These are phyloP conservation scores for Diaporthe sp. DNA, from an alignment of 2,329 filamentous ascomycete genomes.

Conservation along the genomic window DNA sequence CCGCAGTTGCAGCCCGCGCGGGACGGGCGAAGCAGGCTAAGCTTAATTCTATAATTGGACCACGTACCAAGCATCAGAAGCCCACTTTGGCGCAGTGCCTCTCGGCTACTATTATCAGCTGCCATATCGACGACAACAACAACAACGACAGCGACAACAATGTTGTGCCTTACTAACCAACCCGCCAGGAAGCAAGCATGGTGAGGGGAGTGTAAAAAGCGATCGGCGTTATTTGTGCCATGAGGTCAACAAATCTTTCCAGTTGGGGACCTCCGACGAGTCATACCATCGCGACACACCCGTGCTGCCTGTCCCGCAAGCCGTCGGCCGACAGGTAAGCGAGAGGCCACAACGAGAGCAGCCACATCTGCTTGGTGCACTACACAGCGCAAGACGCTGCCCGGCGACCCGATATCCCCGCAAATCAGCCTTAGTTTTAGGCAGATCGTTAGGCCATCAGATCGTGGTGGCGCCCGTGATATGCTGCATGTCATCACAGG, in stretches of 20 bases:
- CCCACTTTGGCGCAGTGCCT: background rate
- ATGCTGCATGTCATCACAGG: conserved; percentile 11
- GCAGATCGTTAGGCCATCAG: background rate
- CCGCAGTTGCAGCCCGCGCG: conserved; percentile 6
- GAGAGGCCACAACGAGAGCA: background rate
- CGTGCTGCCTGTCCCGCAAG: conserved; percentile 5
- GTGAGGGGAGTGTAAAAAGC: background rate
- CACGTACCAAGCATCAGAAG: background rate
- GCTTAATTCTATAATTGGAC: conserved; percentile 30
- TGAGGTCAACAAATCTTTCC: background rate
- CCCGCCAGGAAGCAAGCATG: background rate
- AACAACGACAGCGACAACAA: no score
- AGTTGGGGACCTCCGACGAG: conserved; percentile 20
- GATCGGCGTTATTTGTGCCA: background rate
- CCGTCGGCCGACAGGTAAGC: conserved; percentile 1
- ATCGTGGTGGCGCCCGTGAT: background rate
- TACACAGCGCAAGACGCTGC: background rate
- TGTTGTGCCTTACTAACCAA: background rate
- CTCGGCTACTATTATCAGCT: conserved; percentile 2
- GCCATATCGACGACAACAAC: background rate
- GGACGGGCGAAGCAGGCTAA: conserved; percentile 4
- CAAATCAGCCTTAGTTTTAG: background rate
- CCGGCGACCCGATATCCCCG: background rate
- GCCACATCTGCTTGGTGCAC: background rate
- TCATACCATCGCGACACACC: background rate